Evolutionary conservation across 106 monocot species (phyloP).

Genomic region (Allium cepa): DNA sequence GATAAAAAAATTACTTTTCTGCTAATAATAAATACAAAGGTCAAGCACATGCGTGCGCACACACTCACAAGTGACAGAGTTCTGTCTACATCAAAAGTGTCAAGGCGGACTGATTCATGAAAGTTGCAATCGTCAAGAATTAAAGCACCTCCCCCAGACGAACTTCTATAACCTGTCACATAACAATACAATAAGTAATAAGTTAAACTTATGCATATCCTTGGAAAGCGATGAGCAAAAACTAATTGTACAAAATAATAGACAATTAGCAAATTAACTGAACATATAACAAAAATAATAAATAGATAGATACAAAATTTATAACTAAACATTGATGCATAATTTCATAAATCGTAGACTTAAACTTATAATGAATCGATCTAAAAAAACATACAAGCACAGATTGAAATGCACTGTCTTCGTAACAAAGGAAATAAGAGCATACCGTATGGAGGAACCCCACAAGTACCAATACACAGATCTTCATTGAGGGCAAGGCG

Average conservation of each 20-base stretch:
- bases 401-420: neutral
- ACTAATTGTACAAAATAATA: neutral
- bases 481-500: conserved; percentile 96
- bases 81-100: conserved; percentile 85
- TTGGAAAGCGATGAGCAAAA: neutral
- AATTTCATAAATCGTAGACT: neutral
- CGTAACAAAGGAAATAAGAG: neutral
- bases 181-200: neutral
- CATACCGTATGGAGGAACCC: conserved; percentile 70
- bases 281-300: neutral
- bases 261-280: neutral
- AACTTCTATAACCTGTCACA: conserved; percentile 72
- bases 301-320: neutral
- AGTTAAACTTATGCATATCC: neutral
- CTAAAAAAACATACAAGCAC: neutral
- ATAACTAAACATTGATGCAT: neutral
- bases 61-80: conserved; percentile 70
- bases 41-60: neutral
- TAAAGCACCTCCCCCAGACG: conserved; percentile 66
- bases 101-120: conserved; percentile 92
- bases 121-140: conserved; percentile 98
- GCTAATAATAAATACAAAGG: neutral
- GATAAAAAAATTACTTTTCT: neutral
- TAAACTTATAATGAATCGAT: neutral
- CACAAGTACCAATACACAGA: conserved; percentile 70